These are phyloP conservation scores for Myochromella boudieri DNA, from an alignment of 768 basidiomycete genomes.

Conservation along the genomic window DNA sequence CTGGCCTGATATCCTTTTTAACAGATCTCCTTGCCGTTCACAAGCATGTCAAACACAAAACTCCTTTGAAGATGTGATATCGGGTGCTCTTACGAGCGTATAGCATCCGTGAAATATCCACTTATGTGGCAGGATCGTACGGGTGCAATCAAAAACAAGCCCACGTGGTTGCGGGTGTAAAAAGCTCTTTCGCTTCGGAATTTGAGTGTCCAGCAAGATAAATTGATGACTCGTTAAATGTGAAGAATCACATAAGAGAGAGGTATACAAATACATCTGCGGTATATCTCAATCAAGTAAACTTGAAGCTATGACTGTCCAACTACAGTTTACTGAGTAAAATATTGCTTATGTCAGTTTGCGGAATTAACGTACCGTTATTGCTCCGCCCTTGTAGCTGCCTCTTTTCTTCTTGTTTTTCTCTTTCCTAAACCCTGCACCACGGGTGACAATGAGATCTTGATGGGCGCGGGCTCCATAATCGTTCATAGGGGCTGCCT, in stretches of 20 bases:
- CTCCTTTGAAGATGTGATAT: neutral
- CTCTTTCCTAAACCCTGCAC: conserved; percentile 95
- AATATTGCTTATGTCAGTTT: conserved; percentile 1
- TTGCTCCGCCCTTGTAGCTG: conserved; percentile 92
- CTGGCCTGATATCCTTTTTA: conserved; percentile 3
- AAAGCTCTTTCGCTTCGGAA: neutral
- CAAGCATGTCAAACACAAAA: conserved; percentile 9
- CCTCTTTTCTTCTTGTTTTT: conserved; percentile 99
- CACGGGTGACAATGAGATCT: conserved; percentile 91
- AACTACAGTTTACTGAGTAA: conserved; percentile 42
- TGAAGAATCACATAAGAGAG: neutral
- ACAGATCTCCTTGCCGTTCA: neutral
- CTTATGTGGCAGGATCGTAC: neutral
- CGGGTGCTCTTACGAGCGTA: conserved; percentile 10
- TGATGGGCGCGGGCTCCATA: conserved; percentile 85
- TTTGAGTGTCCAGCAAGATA: neutral
- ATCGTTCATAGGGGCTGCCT: conserved; percentile 71
- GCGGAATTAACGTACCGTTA: conserved; percentile 59
- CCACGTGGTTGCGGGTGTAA: conserved; percentile 2
- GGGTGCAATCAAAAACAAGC: conserved; percentile 10
- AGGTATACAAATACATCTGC: conserved; percentile 7
- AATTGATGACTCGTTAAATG: neutral
- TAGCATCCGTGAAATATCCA: conserved; percentile 11
- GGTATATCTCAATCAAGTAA: conserved; percentile 32
- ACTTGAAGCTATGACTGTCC: conserved; percentile 87